phyloP scores from a whole-genome alignment of 2,329 filamentous ascomycete species.

The Botrytis hyacinthi region DNA sequence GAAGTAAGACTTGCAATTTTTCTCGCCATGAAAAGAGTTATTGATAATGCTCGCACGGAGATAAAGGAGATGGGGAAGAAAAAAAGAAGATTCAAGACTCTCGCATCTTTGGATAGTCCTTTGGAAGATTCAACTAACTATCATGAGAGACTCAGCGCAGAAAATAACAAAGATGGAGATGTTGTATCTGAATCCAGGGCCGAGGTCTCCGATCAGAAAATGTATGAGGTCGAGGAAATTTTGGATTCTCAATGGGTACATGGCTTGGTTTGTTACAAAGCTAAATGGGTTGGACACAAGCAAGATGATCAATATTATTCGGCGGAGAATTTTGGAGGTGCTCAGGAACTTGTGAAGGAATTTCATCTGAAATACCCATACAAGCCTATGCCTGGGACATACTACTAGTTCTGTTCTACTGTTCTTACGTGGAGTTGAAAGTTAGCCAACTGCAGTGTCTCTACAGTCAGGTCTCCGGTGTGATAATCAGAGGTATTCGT shows the following conservation, averaged over 20 bases:
- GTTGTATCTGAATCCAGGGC: background rate
- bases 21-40: background rate
- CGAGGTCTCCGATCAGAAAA: too few relatives aligned
- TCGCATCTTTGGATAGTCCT: background rate
- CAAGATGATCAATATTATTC: background rate
- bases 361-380: background rate
- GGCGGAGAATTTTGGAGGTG: background rate
- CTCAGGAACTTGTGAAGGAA: background rate
- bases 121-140: background rate
- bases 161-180: background rate
- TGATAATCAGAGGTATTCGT: fast-evolving
- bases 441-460: background rate
- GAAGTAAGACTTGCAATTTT: too few relatives aligned
- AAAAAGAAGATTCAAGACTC: background rate
- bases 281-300: background rate
- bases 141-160: background rate
- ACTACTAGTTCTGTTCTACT: background rate
- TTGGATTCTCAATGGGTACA: background rate
- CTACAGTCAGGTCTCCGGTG: fast-evolving
- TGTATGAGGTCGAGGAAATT: background rate
- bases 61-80: too few relatives aligned
- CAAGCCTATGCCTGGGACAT: background rate
- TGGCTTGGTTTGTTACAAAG: background rate
- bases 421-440: background rate
- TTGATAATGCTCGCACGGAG: background rate